These are phyloP conservation scores for Fusarium staphyleae DNA, from an alignment of 2,329 filamentous ascomycete genomes.

Conservation along the genomic window DNA sequence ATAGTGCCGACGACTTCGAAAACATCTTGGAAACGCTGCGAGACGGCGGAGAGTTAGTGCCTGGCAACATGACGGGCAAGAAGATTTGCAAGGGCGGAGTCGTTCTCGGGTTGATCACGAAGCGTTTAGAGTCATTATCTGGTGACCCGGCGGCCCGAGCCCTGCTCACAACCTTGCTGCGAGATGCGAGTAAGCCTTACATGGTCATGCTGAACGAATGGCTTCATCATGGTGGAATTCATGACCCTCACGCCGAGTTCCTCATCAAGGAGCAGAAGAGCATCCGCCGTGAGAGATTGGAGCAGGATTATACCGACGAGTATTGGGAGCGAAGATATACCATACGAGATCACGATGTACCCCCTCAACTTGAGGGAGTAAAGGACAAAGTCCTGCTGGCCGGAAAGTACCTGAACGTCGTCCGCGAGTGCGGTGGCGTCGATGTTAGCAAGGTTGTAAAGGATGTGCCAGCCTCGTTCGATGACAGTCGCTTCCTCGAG, in stretches of 20 bases:
- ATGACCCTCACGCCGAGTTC: conserved; percentile 92
- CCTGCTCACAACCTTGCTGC: conserved; percentile 80
- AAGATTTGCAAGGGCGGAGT: conserved; percentile 97
- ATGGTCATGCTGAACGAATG: conserved; percentile 99
- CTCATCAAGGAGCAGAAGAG: conserved; percentile 95
- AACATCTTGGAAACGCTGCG: conserved; percentile 90
- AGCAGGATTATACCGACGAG: conserved; percentile 97
- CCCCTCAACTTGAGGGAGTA: conserved; percentile 87
- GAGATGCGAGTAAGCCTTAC: conserved; percentile 91
- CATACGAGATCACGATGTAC: conserved; percentile 87
- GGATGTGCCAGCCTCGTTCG: conserved; percentile 90
- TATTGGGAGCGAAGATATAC: conserved; percentile 99
- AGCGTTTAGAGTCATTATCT: conserved; percentile 85
- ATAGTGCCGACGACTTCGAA: conserved; percentile 85
- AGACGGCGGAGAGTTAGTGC: conserved; percentile 82
- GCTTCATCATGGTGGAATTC: conserved; percentile 95
- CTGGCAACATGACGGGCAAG: conserved; percentile 81
- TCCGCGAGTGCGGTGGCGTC: conserved; percentile 94
- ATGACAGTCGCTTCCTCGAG: conserved; percentile 89
- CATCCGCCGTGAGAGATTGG: conserved; percentile 86
- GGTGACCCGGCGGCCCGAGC: conserved; percentile 89
- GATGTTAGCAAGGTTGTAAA: conserved; percentile 88
- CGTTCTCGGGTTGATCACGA: conserved; percentile 87
- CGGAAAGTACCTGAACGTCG: conserved; percentile 97
- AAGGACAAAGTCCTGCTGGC: conserved; percentile 95